These are phyloP conservation scores for Arthrobotrys megalospora DNA, from an alignment of 2,329 filamentous ascomycete species.

Conservation along the genomic window DNA sequence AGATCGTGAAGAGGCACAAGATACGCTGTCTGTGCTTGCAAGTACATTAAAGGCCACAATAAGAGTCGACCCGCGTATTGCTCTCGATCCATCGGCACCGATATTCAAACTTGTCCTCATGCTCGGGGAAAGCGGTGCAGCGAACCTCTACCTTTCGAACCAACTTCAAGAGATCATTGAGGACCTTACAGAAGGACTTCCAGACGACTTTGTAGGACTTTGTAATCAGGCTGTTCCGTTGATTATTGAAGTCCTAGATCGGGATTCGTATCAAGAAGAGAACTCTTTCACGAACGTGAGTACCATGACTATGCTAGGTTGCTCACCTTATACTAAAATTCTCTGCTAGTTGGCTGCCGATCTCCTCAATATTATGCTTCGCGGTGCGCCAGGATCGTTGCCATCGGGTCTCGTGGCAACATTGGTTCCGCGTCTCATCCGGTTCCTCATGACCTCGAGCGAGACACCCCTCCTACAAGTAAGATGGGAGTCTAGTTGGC, in stretches of 20 bases:
- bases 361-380: constrained; percentile 82
- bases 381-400: constrained; percentile 86
- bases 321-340: constrained; percentile 2
- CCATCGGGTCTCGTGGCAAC: constrained; percentile 88
- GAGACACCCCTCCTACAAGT: constrained; percentile 87
- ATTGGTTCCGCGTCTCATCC: constrained; percentile 87
- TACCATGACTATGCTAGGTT: constrained; percentile 42
- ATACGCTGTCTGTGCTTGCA: constrained; percentile 89
- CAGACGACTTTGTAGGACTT: constrained; percentile 80
- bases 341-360: constrained; percentile 80
- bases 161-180: constrained; percentile 93
- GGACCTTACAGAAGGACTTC: constrained; percentile 79
- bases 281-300: constrained; percentile 82
- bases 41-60: constrained; percentile 89
- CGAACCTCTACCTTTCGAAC: constrained; percentile 91
- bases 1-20: constrained; percentile 89
- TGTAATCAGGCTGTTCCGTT: constrained; percentile 90
- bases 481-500: neutral
- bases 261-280: constrained; percentile 87
- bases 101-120: constrained; percentile 89
- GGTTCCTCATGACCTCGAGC: constrained; percentile 83
- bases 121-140: constrained; percentile 87
- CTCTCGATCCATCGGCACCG: constrained; percentile 79
- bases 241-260: constrained; percentile 88
- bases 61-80: constrained; percentile 81